Evolutionary conservation across 352 stramenopile species (phyloP), one percentile per base, ranked within the genome.

Genomic region (Pythium aphanidermatum): DNA sequence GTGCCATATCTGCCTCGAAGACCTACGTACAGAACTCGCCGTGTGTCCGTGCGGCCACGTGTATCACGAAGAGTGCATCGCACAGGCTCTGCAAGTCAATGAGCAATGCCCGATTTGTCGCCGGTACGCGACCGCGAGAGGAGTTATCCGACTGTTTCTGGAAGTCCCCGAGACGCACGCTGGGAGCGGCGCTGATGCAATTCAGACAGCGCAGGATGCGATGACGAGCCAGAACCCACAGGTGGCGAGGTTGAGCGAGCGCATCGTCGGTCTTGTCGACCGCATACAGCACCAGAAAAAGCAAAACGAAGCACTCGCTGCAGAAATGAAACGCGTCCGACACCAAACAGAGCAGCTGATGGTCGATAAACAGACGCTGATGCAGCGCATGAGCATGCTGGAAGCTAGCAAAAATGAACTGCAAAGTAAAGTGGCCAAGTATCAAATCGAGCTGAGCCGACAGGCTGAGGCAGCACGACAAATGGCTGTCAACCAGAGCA

Each of bases 1-100:
- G 41, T 92, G 79, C 59, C 79, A 89, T 47, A 92, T 92, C 47
- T 92, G 79, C 27, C 68, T 92, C 16, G 77, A 92, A 34, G 77
- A 92, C 43, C 58, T 92, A 27, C 76, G 70, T 4, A 49, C 60
- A 4, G 67, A 87, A 20, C 63, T 92, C 26, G 62, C 51, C 31
- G 72, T 72, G 29, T 72, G 61, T 25, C 74, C 70, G 7, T 92
- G 79, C 35, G 76, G 79, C 35, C 79, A 92, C 32, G 72, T 92
- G 34, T 89, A 72, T 54, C 79, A 92, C 48, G 55, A 80, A 24
- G 33, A 53, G 9, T 92, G 79, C 58, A 78, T 87, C 42, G 55
- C 71, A n/a, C 74, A 92, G 60, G 76, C 76, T 40, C 59, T 92
- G 20, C 58, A 87, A 20, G 66, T 86, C 31, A 85, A 83, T 33